A percentile compares a stretch with the other conserved stretches of the same genome.
These are phyloP conservation scores for Ilex aquifolium DNA, from an alignment of 257 asterid species.

Conservation along the genomic window DNA sequence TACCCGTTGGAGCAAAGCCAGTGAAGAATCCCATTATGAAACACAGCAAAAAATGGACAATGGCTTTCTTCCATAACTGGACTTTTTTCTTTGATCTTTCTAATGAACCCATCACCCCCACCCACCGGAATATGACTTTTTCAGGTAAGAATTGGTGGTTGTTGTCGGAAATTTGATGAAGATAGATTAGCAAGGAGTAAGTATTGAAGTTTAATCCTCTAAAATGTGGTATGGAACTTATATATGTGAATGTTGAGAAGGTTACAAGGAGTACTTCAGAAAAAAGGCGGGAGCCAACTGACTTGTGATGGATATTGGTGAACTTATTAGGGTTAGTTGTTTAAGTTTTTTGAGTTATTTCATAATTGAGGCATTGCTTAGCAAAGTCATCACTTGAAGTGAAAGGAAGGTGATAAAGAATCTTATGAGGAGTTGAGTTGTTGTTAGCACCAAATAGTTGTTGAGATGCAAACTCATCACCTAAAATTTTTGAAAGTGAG, in stretches of 20 bases:
- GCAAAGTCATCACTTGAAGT: constrained; percentile 44
- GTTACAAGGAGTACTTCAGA: background rate
- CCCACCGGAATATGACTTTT: background rate
- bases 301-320: constrained; percentile 25
- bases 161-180: background rate
- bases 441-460: constrained; percentile 58
- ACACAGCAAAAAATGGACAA: constrained; percentile 65
- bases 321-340: constrained; percentile 19
- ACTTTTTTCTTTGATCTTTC: constrained; percentile 79
- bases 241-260: constrained; percentile 1
- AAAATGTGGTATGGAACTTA: constrained; percentile 1
- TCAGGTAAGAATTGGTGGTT: background rate
- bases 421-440: constrained; percentile 8
- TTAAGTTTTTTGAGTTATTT: constrained; percentile 15
- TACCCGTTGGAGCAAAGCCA: constrained; percentile 75
- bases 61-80: constrained; percentile 73
- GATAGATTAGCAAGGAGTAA: no score
- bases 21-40: constrained; percentile 86
- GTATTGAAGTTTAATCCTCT: background rate
- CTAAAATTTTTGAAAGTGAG: constrained; percentile 24
- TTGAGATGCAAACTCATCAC: constrained; percentile 65
- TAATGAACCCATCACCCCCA: constrained; percentile 42
- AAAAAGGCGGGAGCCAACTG: constrained; percentile 25
- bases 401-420: constrained; percentile 31
- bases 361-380: constrained; percentile 29